Percentiles rank a stretch among this genome's conserved stretches.
phyloP scores from a whole-genome alignment of 2,329 filamentous ascomycete genomes.

The Diaporthe australafricana region DNA sequence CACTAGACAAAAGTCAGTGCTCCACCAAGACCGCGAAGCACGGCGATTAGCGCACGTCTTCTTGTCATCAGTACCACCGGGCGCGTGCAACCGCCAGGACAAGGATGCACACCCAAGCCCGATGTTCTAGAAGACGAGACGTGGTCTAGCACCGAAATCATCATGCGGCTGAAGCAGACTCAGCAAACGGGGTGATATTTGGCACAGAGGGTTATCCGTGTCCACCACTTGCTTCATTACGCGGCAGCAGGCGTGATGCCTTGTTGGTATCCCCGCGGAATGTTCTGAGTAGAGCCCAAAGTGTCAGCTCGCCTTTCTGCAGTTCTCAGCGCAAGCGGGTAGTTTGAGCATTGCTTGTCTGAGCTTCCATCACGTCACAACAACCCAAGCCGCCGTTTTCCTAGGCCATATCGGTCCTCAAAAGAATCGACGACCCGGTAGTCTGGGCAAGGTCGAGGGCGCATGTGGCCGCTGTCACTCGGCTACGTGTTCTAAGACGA shows the following conservation, averaged over 20 bases:
- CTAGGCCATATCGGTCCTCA: background rate
- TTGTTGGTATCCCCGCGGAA: background rate
- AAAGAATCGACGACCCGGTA: slow-evolving; percentile 12
- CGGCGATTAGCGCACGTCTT: slow-evolving; percentile 15
- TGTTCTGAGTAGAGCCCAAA: background rate
- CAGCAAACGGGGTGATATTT: background rate
- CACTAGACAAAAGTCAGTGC: slow-evolving; percentile 4
- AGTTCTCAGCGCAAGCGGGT: background rate
- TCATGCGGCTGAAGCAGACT: slow-evolving; percentile 23
- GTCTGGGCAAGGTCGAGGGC: background rate
- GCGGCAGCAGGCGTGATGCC: background rate
- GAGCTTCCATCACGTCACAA: background rate
- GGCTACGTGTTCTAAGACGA: background rate
- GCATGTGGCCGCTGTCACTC: background rate
- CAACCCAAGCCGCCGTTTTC: background rate
- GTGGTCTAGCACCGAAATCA: slow-evolving; percentile 10
- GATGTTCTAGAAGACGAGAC: background rate
- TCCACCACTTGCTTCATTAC: background rate
- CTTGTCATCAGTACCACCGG: background rate
- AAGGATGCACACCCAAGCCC: background rate
- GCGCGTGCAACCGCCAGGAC: slow-evolving; percentile 2
- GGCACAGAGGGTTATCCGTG: background rate
- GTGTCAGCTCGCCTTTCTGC: background rate
- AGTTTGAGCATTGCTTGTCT: background rate
- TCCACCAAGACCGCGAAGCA: slow-evolving; percentile 16